phyloP scores from a whole-genome alignment of 495 filamentous ascomycete genomes.

The Xylaria acuta region DNA sequence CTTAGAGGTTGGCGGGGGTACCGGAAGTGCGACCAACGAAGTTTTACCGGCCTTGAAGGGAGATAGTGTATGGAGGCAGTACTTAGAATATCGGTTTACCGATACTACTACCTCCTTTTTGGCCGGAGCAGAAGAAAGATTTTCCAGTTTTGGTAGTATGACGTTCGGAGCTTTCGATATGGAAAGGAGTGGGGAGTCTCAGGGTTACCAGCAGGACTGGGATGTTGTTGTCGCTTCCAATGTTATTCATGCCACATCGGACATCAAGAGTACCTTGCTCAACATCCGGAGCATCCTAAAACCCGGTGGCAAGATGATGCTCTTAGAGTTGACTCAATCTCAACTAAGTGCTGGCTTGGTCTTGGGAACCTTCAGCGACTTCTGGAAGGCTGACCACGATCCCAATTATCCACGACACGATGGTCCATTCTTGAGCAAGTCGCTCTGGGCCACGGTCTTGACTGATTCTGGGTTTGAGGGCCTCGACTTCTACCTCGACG shows the following conservation, averaged over 20 bases:
- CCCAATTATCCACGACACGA: conserved; percentile 32
- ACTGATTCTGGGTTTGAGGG: conserved; percentile 48
- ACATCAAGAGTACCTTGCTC: conserved; percentile 35
- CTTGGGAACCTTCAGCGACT: conserved; percentile 48
- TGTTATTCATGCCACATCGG: conserved; percentile 50
- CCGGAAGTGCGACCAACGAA: conserved; percentile 6
- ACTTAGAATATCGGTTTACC: background rate
- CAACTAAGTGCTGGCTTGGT: background rate
- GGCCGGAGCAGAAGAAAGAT: background rate
- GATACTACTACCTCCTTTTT: background rate
- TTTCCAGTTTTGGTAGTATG: background rate
- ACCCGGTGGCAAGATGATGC: background rate
- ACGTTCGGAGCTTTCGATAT: background rate
- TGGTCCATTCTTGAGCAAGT: conserved; percentile 40
- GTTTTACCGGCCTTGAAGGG: background rate
- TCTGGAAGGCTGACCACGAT: conserved; percentile 54
- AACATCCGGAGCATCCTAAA: conserved; percentile 39
- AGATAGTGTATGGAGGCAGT: background rate
- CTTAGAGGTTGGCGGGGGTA: conserved; percentile 1
- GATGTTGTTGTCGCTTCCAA: conserved; percentile 43
- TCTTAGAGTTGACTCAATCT: background rate
- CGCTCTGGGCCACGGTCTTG: conserved; percentile 48
- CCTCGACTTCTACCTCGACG: conserved; percentile 1
- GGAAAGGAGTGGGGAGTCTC: conserved; percentile 5
- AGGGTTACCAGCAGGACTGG: conserved; percentile 31